A percentile compares a stretch with the other conserved stretches of the same genome.
Conservation (phyloP, 169 alveolate genomes). For the Eimeria zaria region DNA sequence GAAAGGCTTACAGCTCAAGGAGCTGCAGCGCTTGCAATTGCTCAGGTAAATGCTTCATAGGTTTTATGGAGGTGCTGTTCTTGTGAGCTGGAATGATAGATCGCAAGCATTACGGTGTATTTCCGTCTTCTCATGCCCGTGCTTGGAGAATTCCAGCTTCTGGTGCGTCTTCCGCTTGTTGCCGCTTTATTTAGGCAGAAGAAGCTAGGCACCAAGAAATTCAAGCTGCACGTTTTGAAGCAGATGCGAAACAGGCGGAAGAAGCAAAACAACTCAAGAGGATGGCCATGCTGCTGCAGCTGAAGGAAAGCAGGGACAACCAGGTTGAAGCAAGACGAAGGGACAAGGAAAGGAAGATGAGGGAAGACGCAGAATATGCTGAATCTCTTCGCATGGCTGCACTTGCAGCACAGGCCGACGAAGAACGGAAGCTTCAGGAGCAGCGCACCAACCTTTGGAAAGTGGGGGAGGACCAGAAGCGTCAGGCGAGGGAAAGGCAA, state of each 20-base stretch:
- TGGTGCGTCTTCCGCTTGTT: background rate
- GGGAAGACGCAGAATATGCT: constrained; percentile 38
- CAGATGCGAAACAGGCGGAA: constrained; percentile 56
- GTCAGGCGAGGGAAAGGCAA: constrained; percentile 43
- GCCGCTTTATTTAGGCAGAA: constrained; percentile 6
- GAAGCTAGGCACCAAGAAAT: constrained; percentile 20
- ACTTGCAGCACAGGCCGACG: constrained; percentile 31
- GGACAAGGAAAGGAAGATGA: constrained; percentile 5
- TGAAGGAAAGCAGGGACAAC: constrained; percentile 38
- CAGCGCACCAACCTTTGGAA: constrained; percentile 19
- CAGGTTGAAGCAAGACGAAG: constrained; percentile 30
- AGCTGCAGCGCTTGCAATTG: constrained; percentile 46
- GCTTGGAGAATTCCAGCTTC: background rate
- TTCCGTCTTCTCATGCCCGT: background rate
- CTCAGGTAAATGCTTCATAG: constrained; percentile 32
- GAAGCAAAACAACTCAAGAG: constrained; percentile 23
- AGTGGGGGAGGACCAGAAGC: constrained; percentile 48
- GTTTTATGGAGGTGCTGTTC: background rate
- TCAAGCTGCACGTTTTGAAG: constrained; percentile 31
- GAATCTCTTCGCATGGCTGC: constrained; percentile 47
- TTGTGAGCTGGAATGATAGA: background rate
- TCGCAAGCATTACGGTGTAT: background rate
- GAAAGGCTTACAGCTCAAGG: constrained; percentile 62
- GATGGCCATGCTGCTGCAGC: constrained; percentile 18
- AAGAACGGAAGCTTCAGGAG: constrained; percentile 40